Conservation (phyloP, 108 stramenopile genomes). For the Licmophora abbreviata region DNA sequence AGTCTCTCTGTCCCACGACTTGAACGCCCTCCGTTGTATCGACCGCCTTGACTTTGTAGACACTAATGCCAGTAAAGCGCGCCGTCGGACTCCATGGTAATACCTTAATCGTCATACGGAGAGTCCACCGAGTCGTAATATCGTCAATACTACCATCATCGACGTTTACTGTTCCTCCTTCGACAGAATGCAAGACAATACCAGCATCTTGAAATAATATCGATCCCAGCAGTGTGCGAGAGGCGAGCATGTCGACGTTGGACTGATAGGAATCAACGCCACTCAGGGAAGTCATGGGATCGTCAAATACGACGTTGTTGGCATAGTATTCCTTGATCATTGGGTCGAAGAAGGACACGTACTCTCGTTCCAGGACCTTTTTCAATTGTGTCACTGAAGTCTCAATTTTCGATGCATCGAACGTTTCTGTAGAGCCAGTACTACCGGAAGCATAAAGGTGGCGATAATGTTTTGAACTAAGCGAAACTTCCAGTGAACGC, state of each 20-base stretch:
- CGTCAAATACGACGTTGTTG: constrained; percentile 62
- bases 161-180: constrained; percentile 48
- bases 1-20: constrained; percentile 78
- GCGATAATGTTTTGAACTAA: no score
- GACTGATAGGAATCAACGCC: constrained; percentile 80
- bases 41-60: constrained; percentile 54
- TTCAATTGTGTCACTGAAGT: constrained; percentile 39
- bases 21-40: constrained; percentile 46
- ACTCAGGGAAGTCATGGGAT: constrained; percentile 78
- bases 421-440: neutral
- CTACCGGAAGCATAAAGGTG: neutral
- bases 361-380: constrained; percentile 70
- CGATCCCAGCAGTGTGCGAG: constrained; percentile 73
- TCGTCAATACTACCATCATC: constrained; percentile 31
- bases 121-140: constrained; percentile 88
- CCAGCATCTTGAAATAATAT: constrained; percentile 84
- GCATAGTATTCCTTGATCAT: constrained; percentile 83
- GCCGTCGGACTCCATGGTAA: constrained; percentile 90
- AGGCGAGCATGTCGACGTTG: constrained; percentile 93
- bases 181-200: constrained; percentile 80
- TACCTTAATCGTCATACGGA: constrained; percentile 69
- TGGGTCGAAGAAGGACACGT: constrained; percentile 88
- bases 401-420: neutral
- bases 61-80: constrained; percentile 89
- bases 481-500: no score